These are phyloP conservation scores for Botrytis squamosa DNA, from an alignment of 2,329 filamentous ascomycete species.

Conservation along the genomic window DNA sequence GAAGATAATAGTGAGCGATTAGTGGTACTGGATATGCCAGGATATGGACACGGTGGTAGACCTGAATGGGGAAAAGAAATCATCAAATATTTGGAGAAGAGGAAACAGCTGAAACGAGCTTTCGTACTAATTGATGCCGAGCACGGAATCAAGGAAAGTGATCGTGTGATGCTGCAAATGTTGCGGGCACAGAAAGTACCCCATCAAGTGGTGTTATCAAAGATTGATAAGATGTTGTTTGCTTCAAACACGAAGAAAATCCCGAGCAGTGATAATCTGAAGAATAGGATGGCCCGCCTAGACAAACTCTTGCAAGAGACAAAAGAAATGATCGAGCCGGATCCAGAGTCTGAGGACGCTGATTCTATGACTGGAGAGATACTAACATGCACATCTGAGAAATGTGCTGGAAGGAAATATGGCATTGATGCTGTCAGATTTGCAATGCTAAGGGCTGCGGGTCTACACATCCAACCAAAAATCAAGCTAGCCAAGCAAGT, in stretches of 20 bases:
- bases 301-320: constrained; percentile 43
- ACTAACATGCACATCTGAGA: constrained; percentile 56
- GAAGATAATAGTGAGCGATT: constrained; percentile 41
- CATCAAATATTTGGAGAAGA: constrained; percentile 62
- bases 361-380: constrained; percentile 55
- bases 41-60: constrained; percentile 63
- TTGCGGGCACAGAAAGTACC: constrained; percentile 56
- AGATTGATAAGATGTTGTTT: constrained; percentile 58
- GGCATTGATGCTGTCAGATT: constrained; percentile 63
- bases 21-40: constrained; percentile 68
- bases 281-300: constrained; percentile 41
- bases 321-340: constrained; percentile 45
- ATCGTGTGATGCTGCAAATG: constrained; percentile 55
- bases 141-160: constrained; percentile 62
- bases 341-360: constrained; percentile 39
- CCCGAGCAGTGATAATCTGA: constrained; percentile 37
- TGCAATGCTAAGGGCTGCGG: constrained; percentile 62
- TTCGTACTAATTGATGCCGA: constrained; percentile 64
- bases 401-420: constrained; percentile 47
- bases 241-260: constrained; percentile 33
- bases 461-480: constrained; percentile 48
- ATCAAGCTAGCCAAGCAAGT: constrained; percentile 40
- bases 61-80: constrained; percentile 65
- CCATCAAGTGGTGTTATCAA: constrained; percentile 66
- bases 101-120: constrained; percentile 57